Percentiles rank a stretch among this genome's conserved stretches.
Conservation (phyloP, 352 stramenopile genomes). For the Pelagophyceae sp. region DNA sequence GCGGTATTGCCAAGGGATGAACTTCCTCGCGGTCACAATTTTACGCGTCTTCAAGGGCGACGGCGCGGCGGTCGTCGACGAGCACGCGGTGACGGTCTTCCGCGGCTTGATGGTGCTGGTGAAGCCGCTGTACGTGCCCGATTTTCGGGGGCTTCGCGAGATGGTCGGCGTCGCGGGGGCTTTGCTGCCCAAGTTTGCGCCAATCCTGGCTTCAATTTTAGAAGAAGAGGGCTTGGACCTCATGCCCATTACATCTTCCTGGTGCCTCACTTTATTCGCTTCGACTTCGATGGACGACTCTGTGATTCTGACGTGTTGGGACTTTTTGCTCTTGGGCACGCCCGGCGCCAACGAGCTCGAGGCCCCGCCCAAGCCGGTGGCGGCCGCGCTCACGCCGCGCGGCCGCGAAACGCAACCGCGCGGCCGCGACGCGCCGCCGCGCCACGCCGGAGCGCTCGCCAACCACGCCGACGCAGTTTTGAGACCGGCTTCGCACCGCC, state of each 20-base stretch:
- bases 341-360: background rate
- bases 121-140: conserved; percentile 9
- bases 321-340: conserved; percentile 14
- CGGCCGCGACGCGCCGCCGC: too few species aligned
- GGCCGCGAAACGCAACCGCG: too few species aligned
- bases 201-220: background rate
- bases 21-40: conserved; percentile 6
- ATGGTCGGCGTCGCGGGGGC: conserved; percentile 13
- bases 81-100: background rate
- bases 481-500: too few species aligned
- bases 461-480: too few species aligned
- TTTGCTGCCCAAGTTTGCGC: conserved; percentile 1
- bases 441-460: too few species aligned
- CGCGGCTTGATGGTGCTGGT: conserved; percentile 11
- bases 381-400: too few species aligned
- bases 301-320: background rate
- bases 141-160: conserved; percentile 15
- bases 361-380: too few species aligned
- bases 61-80: background rate
- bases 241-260: conserved; percentile 9
- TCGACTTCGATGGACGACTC: background rate
- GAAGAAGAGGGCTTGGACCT: conserved; percentile 12
- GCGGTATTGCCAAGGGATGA: conserved; percentile 16
- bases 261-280: conserved; percentile 9
- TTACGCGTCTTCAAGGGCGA: conserved; percentile 5